Percentiles rank a stretch among this genome's conserved stretches.
Conservation (phyloP, 768 basidiomycete genomes). For the Podaxis sp. region DNA sequence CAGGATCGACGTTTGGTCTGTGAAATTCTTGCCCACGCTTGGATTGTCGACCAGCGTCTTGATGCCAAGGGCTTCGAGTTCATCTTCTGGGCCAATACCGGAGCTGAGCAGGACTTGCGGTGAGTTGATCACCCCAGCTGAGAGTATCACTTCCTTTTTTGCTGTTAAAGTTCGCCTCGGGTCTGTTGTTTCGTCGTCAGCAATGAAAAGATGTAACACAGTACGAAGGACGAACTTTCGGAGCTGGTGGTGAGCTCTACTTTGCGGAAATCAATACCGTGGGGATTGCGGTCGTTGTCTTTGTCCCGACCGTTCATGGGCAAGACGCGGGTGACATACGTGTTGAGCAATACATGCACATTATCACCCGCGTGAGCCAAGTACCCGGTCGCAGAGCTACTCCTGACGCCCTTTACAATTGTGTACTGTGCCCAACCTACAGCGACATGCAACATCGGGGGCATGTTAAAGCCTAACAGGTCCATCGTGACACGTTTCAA, state of each 20-base stretch:
- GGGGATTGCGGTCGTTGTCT: constrained; percentile 22
- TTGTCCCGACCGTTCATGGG: constrained; percentile 25
- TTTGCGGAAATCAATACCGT: neutral
- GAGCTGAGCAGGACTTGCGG: constrained; percentile 32
- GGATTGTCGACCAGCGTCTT: constrained; percentile 16
- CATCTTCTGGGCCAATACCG: constrained; percentile 30
- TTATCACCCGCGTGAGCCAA: constrained; percentile 24
- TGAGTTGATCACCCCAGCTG: constrained; percentile 32
- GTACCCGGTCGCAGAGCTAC: constrained; percentile 26
- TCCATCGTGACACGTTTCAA: neutral
- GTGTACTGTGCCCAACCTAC: constrained; percentile 25
- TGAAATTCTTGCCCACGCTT: constrained; percentile 19
- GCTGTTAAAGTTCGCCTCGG: constrained; percentile 22
- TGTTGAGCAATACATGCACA: constrained; percentile 22
- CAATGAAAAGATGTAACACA: neutral
- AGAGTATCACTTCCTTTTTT: constrained; percentile 34
- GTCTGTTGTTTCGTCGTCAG: neutral
- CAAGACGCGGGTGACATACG: constrained; percentile 17
- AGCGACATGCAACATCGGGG: too few species aligned
- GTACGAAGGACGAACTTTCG: neutral
- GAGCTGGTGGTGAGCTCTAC: constrained; percentile 4
- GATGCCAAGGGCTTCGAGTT: constrained; percentile 22
- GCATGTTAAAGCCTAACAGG: neutral
- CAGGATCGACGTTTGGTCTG: constrained; percentile 24
- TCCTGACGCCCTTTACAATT: constrained; percentile 21